Evolutionary conservation across 2,329 filamentous ascomycete genomes (phyloP), one percentile per base, ranked within the genome.

Genomic region (Diaporthe vexans): DNA sequence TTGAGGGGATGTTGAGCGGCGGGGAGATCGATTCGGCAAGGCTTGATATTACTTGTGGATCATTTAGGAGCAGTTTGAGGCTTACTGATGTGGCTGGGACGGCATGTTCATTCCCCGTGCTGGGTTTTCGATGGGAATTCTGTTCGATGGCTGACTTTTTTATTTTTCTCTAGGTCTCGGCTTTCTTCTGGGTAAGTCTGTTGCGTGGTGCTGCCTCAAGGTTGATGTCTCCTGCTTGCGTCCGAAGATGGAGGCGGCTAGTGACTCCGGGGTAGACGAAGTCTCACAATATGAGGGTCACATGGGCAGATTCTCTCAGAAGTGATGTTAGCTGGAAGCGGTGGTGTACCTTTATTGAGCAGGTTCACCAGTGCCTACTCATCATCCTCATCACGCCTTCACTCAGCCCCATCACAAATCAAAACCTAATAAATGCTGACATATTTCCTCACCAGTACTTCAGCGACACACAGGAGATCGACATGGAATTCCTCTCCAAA

Each of bases 401-500:
- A 19, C 37, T 21, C 17, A 19, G 4, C 17, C 48, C 40, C 56
- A 58, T n/a, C 33, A 43, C 4, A 7, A 10, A 13, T n/a, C 65
- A 24, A 3, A 11, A 15, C 3, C 33, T 10, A 68, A 74, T 3
- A 15, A 21, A 15, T 51, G 29, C 77, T 78, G 59, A 79, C 59
- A 71, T 65, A 58, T 63, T 33, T 54, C 15, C 19, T 48, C 2
- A 46, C 52, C 76, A 94, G 93, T 95, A 94, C 82, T 91, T 90
- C 83, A 94, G 95, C 81, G 91, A 95, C 82, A 93, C 92, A 1
- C 91, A 94, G 79, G 94, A 95, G 79, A 94, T 95, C 78, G 94
- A 95, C 80, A 91, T 95, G 83, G 94, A 96, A 77, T 94, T 95
- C 79, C 87, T 95, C 3, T 94, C 93, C 1, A 85, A 86, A 29